These are phyloP conservation scores for Neopestalotiopsis rosae DNA, from an alignment of 2,329 filamentous ascomycete genomes.

Conservation along the genomic window DNA sequence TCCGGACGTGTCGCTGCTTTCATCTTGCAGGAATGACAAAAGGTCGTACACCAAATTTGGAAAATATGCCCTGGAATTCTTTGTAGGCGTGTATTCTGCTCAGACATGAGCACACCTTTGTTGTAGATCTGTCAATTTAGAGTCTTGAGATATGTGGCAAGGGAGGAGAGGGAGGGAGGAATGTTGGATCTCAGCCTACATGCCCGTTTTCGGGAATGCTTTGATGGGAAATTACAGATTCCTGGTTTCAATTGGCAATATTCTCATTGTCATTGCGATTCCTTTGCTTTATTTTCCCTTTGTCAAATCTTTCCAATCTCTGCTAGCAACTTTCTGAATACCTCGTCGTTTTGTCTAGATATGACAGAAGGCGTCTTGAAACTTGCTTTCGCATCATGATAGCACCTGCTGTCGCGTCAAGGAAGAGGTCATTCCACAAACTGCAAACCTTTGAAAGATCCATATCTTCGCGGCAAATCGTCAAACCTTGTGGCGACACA, in stretches of 20 bases:
- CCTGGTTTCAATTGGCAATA: background rate
- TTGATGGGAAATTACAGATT: background rate
- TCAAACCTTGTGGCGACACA: background rate
- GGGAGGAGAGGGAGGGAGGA: conserved; percentile 9
- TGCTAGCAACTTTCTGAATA: background rate
- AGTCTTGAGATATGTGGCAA: background rate
- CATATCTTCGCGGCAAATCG: background rate
- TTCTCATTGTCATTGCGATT: background rate
- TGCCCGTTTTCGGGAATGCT: conserved; percentile 10
- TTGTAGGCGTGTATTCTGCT: background rate
- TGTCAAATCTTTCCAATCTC: background rate
- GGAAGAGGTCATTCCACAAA: conserved; percentile 14
- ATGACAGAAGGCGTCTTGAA: background rate
- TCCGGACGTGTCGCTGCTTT: background rate
- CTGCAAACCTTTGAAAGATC: background rate
- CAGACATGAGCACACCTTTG: background rate
- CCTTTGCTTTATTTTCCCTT: background rate
- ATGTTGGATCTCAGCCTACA: background rate
- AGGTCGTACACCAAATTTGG: background rate
- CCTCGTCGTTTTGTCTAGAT: background rate
- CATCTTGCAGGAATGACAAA: background rate
- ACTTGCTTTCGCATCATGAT: background rate
- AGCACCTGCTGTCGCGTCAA: conserved; percentile 14
- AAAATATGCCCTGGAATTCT: background rate
- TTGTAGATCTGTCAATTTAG: background rate